Percentiles rank a stretch among this genome's conserved stretches.
phyloP scores from a whole-genome alignment of 2,329 filamentous ascomycete genomes.

The Paracoccidioides brasiliensis region DNA sequence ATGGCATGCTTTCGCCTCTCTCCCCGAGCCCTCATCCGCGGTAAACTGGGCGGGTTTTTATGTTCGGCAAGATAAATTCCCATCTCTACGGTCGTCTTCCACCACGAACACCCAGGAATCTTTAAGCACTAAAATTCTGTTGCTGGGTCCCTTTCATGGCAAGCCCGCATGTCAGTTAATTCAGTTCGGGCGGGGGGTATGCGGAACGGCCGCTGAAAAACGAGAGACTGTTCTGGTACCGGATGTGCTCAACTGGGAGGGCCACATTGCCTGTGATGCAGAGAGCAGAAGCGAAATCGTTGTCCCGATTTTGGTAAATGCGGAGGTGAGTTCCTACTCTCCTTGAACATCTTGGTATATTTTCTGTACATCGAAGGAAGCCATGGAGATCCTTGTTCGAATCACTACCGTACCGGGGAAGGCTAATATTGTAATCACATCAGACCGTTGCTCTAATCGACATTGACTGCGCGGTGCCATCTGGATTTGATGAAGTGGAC shows the following conservation, averaged over 20 bases:
- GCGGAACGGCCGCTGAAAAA: constrained; percentile 31
- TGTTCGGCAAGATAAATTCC: constrained; percentile 32
- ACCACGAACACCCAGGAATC: constrained; percentile 4
- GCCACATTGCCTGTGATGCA: constrained; percentile 39
- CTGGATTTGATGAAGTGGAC: constrained; percentile 35
- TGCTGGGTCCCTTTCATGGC: constrained; percentile 37
- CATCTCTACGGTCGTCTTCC: constrained; percentile 14
- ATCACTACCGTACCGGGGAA: background rate
- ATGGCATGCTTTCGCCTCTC: constrained; percentile 35
- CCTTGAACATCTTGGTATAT: background rate
- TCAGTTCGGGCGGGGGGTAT: constrained; percentile 34
- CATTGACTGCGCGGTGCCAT: constrained; percentile 32
- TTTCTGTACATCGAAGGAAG: background rate
- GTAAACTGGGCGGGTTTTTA: constrained; percentile 41
- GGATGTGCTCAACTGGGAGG: constrained; percentile 33
- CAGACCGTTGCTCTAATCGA: constrained; percentile 38
- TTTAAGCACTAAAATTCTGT: constrained; percentile 18
- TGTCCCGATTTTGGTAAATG: constrained; percentile 31
- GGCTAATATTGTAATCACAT: constrained; percentile 1
- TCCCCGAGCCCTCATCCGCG: constrained; percentile 29
- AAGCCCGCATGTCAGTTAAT: constrained; percentile 38
- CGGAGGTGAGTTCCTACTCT: constrained; percentile 23
- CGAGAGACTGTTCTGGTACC: constrained; percentile 30
- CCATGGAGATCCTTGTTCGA: background rate
- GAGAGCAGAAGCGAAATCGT: constrained; percentile 39